Conservation (phyloP, 371 early-diverging fungal genomes). For the Circinella minor region DNA sequence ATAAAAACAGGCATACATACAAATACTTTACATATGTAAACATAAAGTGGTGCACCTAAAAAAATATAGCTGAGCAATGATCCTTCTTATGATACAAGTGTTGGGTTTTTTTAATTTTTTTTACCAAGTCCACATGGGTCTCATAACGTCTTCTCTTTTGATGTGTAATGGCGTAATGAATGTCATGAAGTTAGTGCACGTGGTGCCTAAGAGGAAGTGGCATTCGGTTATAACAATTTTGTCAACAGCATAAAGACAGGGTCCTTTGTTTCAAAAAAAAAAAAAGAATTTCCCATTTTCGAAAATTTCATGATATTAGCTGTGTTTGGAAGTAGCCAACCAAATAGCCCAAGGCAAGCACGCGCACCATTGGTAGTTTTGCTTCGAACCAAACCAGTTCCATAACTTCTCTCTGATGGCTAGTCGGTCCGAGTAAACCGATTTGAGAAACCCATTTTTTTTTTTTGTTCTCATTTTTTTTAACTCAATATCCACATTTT, state of each 20-base stretch:
- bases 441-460: neutral
- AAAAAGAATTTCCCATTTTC: conserved; percentile 13
- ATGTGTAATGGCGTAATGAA: conserved; percentile 14
- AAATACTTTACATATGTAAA: no score
- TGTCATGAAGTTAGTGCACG: neutral
- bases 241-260: conserved; percentile 1
- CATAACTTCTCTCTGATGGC: neutral
- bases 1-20: no score
- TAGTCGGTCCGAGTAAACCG: conserved; percentile 8
- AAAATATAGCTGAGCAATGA: no score
- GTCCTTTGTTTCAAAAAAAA: conserved; percentile 17
- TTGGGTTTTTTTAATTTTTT: no score
- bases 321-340: conserved; percentile 19
- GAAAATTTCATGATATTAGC: conserved; percentile 6
- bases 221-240: conserved; percentile 4
- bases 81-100: neutral
- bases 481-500: neutral
- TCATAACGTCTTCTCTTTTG: conserved; percentile 2
- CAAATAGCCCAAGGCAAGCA: conserved; percentile 14
- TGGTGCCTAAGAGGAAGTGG: neutral
- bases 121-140: conserved; percentile 1
- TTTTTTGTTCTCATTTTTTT: no score
- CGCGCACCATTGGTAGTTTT: conserved; percentile 6
- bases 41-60: no score
- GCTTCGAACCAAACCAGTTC: neutral